Evolutionary conservation across 2,329 filamentous ascomycete species (phyloP).

Genomic region (Neofusicoccum umdonicola): DNA sequence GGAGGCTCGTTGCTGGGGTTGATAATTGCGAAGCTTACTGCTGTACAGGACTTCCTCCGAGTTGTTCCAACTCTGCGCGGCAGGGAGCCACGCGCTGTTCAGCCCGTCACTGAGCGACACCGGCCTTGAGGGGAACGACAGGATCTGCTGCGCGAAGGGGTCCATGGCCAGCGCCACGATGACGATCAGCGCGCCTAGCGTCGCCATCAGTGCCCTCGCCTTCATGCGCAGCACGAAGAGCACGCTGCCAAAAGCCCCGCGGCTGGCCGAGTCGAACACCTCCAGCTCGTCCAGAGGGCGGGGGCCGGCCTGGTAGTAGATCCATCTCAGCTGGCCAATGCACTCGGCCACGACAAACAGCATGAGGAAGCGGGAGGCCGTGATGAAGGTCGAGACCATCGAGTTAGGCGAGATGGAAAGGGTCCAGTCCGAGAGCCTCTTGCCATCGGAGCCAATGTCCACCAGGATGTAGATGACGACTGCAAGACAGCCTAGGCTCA

Average conservation of each 20-base stretch:
- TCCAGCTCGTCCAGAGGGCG: conserved; percentile 27
- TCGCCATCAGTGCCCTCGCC: conserved; percentile 4
- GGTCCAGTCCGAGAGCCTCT: background rate
- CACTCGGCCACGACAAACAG: conserved; percentile 31
- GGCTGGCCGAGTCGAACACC: conserved; percentile 29
- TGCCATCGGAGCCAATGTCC: background rate
- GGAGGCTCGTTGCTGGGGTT: no score
- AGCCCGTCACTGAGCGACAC: background rate
- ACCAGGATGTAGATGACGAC: conserved; percentile 1
- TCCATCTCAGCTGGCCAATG: conserved; percentile 40
- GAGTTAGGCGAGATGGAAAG: conserved; percentile 26
- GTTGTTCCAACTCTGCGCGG: background rate
- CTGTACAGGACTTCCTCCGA: background rate
- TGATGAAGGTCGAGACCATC: conserved; percentile 34
- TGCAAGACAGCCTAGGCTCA: background rate
- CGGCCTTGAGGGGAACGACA: conserved; percentile 12
- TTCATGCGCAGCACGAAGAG: background rate
- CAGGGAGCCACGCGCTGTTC: conserved; percentile 3
- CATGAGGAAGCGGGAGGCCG: conserved; percentile 30
- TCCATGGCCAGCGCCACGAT: conserved; percentile 18
- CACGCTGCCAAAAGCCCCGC: conserved; percentile 18
- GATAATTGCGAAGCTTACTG: background rate
- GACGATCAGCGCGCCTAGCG: conserved; percentile 16
- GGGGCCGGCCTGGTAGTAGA: conserved; percentile 22
- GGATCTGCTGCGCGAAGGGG: conserved; percentile 20